phyloP scores from a whole-genome alignment of 1,139 yeast genomes.

The Debaryomycetaceae sp. region DNA sequence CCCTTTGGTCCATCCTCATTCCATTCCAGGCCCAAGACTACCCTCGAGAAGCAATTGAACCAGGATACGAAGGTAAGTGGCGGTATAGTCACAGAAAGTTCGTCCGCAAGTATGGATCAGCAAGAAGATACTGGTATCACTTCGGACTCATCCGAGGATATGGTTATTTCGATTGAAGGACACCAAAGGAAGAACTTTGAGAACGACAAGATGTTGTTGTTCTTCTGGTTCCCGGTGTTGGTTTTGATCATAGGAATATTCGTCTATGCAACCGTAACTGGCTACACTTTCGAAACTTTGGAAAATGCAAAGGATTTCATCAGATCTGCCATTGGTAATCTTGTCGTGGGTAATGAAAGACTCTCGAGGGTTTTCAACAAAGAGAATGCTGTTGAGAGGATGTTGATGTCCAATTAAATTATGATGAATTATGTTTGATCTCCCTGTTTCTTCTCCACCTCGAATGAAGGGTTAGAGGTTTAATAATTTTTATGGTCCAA shows the following conservation, averaged over 20 bases:
- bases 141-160: conserved; percentile 51
- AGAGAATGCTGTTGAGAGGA: conserved; percentile 3
- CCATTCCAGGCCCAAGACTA: conserved; percentile 32
- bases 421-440: neutral
- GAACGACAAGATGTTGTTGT: conserved; percentile 81
- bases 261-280: conserved; percentile 50
- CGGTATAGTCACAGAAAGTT: conserved; percentile 7
- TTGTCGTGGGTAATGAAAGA: conserved; percentile 69
- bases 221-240: conserved; percentile 83
- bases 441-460: too few relatives aligned
- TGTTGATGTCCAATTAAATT: neutral
- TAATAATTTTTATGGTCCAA: too few relatives aligned
- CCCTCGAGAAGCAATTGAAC: conserved; percentile 34
- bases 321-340: conserved; percentile 54
- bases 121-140: conserved; percentile 30
- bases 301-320: conserved; percentile 45
- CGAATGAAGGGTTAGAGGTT: too few relatives aligned
- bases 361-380: conserved; percentile 52
- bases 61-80: conserved; percentile 4
- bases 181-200: conserved; percentile 63
- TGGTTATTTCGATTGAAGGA: conserved; percentile 53
- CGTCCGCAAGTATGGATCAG: conserved; percentile 8
- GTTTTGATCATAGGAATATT: conserved; percentile 50
- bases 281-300: conserved; percentile 40
- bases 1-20: conserved; percentile 52